Percentiles rank a stretch among this genome's conserved stretches.
Conservation (phyloP, 2,329 filamentous ascomycete species). For the Aspergillus luchuensis region DNA sequence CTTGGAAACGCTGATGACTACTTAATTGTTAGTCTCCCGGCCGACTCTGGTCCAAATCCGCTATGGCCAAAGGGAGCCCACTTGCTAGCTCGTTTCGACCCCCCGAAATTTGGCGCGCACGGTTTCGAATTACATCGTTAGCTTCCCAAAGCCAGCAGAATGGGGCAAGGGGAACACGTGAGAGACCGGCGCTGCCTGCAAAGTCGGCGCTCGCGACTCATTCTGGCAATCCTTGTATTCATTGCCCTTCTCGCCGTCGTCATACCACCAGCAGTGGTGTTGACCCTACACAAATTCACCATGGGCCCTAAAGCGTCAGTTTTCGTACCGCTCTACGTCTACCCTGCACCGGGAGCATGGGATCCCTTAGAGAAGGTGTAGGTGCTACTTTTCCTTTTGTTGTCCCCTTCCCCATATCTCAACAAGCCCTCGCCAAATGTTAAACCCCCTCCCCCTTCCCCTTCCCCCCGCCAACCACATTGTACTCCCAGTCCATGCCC, state of each 20-base stretch:
- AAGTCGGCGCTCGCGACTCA: conserved; percentile 32
- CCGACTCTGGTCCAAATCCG: conserved; percentile 14
- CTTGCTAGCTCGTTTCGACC: conserved; percentile 14
- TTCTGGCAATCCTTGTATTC: conserved; percentile 29
- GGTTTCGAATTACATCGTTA: conserved; percentile 14
- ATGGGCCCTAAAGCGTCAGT: conserved; percentile 45
- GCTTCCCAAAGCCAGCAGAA: conserved; percentile 16
- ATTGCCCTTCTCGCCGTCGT: conserved; percentile 35
- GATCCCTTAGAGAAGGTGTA: conserved; percentile 49
- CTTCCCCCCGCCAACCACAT: conserved; percentile 14
- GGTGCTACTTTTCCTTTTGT: conserved; percentile 20
- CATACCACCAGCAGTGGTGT: conserved; percentile 37
- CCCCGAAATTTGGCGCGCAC: conserved; percentile 20
- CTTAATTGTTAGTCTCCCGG: conserved; percentile 24
- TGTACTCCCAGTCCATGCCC: conserved; percentile 16
- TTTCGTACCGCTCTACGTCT: conserved; percentile 53
- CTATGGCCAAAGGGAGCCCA: conserved; percentile 20
- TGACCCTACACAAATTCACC: conserved; percentile 37
- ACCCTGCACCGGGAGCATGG: conserved; percentile 52
- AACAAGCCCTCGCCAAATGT: neutral
- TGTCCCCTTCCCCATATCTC: neutral
- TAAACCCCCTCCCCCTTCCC: conserved; percentile 3
- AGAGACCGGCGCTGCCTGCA: conserved; percentile 32
- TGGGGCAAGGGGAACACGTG: conserved; percentile 36
- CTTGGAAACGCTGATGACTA: conserved; percentile 14